Evolutionary conservation across 371 early-diverging fungal species (phyloP).

Genomic region (Funneliformis caledonium): DNA sequence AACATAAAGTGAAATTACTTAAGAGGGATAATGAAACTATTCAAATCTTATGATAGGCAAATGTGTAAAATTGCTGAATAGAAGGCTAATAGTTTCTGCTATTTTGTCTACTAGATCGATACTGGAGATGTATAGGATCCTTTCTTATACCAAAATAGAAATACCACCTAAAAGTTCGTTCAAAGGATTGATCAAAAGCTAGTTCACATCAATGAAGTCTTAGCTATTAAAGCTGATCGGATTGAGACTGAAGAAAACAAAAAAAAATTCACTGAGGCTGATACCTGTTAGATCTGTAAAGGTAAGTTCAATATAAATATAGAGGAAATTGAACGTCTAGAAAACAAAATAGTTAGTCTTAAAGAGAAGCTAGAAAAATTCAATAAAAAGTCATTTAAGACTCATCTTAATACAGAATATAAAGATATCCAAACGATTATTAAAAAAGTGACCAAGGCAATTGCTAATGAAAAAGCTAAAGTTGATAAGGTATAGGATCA

Average conservation of each 20-base stretch:
- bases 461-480: no score
- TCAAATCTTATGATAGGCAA: background rate
- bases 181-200: conserved; percentile 14
- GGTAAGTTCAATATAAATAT: background rate
- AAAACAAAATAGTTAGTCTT: background rate
- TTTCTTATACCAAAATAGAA: background rate
- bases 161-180: background rate
- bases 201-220: background rate
- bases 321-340: background rate
- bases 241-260: background rate
- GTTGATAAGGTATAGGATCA: background rate
- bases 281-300: background rate
- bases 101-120: conserved; percentile 3
- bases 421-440: no score
- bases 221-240: background rate
- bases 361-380: background rate
- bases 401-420: no score
- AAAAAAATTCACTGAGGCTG: background rate
- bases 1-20: background rate
- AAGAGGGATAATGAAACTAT: background rate
- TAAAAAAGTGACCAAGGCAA: no score
- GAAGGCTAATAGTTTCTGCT: conserved; percentile 22
- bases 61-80: background rate
- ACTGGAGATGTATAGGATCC: background rate
- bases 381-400: background rate